Base-by-base conservation (phyloP, 208 protist genomes). In the Crithidia sp. region DNA sequence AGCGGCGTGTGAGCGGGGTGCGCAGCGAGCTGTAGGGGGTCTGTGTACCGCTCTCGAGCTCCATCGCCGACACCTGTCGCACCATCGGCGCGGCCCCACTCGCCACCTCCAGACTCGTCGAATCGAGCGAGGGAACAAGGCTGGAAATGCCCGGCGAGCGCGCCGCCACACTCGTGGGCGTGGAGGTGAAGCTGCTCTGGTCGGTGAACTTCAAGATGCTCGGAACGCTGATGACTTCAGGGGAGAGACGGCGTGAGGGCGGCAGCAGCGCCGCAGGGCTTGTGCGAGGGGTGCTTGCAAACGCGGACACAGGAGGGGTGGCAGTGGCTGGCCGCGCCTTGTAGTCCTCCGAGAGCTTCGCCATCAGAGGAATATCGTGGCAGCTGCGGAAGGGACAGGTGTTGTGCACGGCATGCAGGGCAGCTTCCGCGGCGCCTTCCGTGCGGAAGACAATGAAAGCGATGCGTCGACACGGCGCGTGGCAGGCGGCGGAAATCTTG, bases 371-470 rank as follows among this genome's bases (percentile, higher is more conserved):
- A 7, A 89, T 65, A 12, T 79, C 78, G 44, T 37, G 6, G 74
- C 84, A 89, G 55, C n/a, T 55, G 49, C 28, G 12, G 62, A 89
- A 84, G 37, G 84, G 72, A 47, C 58, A 71, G 1, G 81, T 84
- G 72, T 83, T 67, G 79, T 89, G 81, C 44, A 86, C 59, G 6
- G 41, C 71, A 41, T 68, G 65, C 41, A 84, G 55, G 40, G 80
- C 84, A 2, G 56, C 43, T 68, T 83, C 77, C 2, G 84, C 84
- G 14, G 72, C 69, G 10, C 81, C 81, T 7, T 67, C 63, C 47
- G 79, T 67, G 19, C 47, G 71, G 63, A 86, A 89, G 7, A 67
- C 76, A 44, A 89, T 50, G 64, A 89, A 89, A 41, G 81, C 84
- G 43, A 89, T 89, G 74, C 76, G 72, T 59, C 84, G 84, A 4